A percentile compares a stretch with the other conserved stretches of the same genome.
These are phyloP conservation scores for Dactylellina sp. DNA, from an alignment of 2,329 filamentous ascomycete species.

Conservation along the genomic window DNA sequence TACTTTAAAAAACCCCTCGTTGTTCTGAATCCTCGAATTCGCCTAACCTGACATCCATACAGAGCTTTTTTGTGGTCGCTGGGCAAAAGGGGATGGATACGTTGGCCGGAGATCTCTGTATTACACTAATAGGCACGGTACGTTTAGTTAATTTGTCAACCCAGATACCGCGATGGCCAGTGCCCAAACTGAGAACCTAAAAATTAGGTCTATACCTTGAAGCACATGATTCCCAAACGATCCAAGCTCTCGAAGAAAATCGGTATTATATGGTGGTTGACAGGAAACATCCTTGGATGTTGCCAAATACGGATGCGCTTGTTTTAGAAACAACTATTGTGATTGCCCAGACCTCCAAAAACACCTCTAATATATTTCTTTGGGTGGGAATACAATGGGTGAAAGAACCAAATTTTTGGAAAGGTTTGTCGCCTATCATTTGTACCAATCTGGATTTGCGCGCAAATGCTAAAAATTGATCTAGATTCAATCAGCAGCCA, in stretches of 20 bases:
- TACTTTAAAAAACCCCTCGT: not conserved
- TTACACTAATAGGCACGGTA: slow-evolving; percentile 46
- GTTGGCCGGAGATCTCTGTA: slow-evolving; percentile 18
- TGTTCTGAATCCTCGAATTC: not conserved
- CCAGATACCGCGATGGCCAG: not conserved
- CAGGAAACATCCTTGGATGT: slow-evolving; percentile 78
- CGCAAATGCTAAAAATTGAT: not conserved
- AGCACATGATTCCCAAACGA: slow-evolving; percentile 64
- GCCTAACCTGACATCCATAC: not conserved
- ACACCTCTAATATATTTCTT: slow-evolving; percentile 88
- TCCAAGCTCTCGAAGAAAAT: slow-evolving; percentile 42
- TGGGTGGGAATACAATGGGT: slow-evolving; percentile 91
- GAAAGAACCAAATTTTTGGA: slow-evolving; percentile 70
- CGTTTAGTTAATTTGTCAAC: not conserved
- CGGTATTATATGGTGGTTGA: slow-evolving; percentile 76
- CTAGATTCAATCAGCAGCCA: slow-evolving; percentile 28
- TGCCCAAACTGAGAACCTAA: slow-evolving; percentile 1
- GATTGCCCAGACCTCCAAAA: slow-evolving; percentile 92
- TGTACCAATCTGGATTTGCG: not conserved
- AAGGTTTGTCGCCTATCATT: slow-evolving; percentile 59
- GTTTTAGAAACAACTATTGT: slow-evolving; percentile 88
- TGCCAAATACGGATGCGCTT: slow-evolving; percentile 83
- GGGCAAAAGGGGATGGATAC: slow-evolving; percentile 8
- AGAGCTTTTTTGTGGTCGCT: slow-evolving; percentile 29
- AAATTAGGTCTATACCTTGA: slow-evolving; percentile 62